These are phyloP conservation scores for Boletus bicolor DNA, from an alignment of 768 basidiomycete genomes.

Conservation along the genomic window DNA sequence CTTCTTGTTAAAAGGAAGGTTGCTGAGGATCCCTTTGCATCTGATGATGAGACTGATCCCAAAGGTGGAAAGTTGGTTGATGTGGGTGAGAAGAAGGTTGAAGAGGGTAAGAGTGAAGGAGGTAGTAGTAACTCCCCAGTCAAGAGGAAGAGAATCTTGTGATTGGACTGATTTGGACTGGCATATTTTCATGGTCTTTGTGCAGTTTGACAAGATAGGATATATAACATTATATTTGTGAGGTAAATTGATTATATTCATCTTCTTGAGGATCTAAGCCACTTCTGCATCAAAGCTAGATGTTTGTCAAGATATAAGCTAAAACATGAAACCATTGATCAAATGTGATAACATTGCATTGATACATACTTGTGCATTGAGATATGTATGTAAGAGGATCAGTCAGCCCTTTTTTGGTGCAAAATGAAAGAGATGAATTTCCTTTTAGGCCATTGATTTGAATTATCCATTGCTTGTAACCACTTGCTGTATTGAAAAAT, in stretches of 20 bases:
- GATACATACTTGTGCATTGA: not conserved
- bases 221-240: not conserved
- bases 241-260: not conserved
- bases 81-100: conserved; percentile 9
- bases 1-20: conserved; percentile 46
- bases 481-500: too few relatives aligned
- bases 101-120: conserved; percentile 30
- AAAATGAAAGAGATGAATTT: too few relatives aligned
- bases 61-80: conserved; percentile 17
- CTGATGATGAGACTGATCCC: conserved; percentile 38
- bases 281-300: not conserved
- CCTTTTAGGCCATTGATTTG: too few relatives aligned
- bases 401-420: too few relatives aligned
- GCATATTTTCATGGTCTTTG: not conserved
- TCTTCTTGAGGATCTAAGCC: not conserved
- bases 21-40: conserved; percentile 50
- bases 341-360: not conserved
- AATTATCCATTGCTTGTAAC: too few relatives aligned
- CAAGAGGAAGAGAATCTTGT: conserved; percentile 36
- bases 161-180: not conserved
- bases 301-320: not conserved
- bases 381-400: too few relatives aligned
- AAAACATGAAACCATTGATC: not conserved
- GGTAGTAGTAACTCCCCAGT: conserved; percentile 29
- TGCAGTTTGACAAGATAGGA: not conserved